Conservation (phyloP, 2,329 filamentous ascomycete species). For the Cladophialophora yegresii region DNA sequence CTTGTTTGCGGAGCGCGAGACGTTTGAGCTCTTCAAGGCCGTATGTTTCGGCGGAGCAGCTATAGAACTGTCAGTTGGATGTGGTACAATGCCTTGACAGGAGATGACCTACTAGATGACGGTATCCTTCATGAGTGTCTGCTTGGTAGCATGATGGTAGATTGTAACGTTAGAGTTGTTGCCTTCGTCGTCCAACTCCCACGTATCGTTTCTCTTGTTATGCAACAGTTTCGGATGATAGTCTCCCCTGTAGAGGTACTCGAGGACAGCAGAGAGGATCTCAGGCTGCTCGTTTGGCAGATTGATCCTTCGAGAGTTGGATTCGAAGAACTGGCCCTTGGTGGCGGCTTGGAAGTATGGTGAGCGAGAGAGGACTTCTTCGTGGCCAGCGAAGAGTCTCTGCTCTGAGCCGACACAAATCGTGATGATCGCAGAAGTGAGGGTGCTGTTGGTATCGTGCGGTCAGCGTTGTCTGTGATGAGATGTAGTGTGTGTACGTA, state of each 20-base stretch:
- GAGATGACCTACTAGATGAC: constrained; percentile 66
- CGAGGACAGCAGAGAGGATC: constrained; percentile 84
- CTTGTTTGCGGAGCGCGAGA: constrained; percentile 83
- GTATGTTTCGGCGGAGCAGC: constrained; percentile 81
- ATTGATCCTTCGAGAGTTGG: constrained; percentile 68
- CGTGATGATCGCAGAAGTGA: constrained; percentile 72
- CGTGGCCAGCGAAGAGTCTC: constrained; percentile 87
- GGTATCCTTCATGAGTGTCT: constrained; percentile 79
- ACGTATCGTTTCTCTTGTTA: constrained; percentile 77
- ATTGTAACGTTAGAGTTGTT: constrained; percentile 61
- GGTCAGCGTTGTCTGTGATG: constrained; percentile 9
- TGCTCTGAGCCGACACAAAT: constrained; percentile 78
- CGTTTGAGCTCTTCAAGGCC: constrained; percentile 81
- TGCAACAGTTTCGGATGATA: constrained; percentile 82
- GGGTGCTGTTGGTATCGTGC: constrained; percentile 46
- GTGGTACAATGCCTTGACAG: neutral
- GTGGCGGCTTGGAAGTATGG: constrained; percentile 73
- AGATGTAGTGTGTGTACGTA: constrained; percentile 35
- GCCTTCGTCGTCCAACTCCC: constrained; percentile 71
- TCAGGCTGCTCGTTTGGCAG: constrained; percentile 85
- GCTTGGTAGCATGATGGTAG: constrained; percentile 65
- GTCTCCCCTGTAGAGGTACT: constrained; percentile 92
- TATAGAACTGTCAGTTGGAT: constrained; percentile 32
- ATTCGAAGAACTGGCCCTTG: constrained; percentile 63
- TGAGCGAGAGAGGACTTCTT: constrained; percentile 76